Base-by-base conservation (phyloP, 495 filamentous ascomycete species). In the Beverwykella pulmonaria region DNA sequence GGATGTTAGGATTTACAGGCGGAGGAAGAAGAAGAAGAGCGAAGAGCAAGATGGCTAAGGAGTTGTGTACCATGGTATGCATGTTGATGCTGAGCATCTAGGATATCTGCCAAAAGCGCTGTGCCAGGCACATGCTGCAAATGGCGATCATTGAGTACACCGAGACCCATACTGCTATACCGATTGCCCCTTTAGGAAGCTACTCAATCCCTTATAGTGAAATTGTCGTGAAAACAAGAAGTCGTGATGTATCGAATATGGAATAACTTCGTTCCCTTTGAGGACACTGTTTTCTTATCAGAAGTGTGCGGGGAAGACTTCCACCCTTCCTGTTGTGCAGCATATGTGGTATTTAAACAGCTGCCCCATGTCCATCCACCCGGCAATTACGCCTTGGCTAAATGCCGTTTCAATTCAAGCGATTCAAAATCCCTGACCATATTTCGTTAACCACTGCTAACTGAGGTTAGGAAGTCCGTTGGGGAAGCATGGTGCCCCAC, bases 31-130 rank as follows among this genome's bases (percentile, higher is more conserved):
- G 26, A 5, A 2, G 15, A 8, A 50, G 39, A 61, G 20, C 12
- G 22, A 27, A 50, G 25, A n/a, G 3, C 7, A 25, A 50, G 19
- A 50, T n/a, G 22, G 15, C 6, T 4, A 22, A 47, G n/a, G 44
- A 47, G 48, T 3, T 8, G 23, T 20, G 2, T 47, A 67, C 63
- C 66, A 26, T 69, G 66, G 39, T 69, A 69, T 9, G 15, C 44
- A 32, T 61, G 56, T n/a, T 44, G 39, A 8, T 44, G 65, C 14
- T 63, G 53, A 36, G 48, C 59, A 19, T 53, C 23, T n/a, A 54
- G 25, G 1, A 68, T 46, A 52, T 68, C 65, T 20, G 65, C 50
- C 8, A 76, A 57, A 1, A 71, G 72, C 17, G 74, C 71, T n/a
- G 72, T 68, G 26, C 65, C 65, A 39, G 65, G 65, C 20, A 68